Base-by-base conservation (phyloP, 169 alveolate genomes). In the Eimeria acervulina region DNA sequence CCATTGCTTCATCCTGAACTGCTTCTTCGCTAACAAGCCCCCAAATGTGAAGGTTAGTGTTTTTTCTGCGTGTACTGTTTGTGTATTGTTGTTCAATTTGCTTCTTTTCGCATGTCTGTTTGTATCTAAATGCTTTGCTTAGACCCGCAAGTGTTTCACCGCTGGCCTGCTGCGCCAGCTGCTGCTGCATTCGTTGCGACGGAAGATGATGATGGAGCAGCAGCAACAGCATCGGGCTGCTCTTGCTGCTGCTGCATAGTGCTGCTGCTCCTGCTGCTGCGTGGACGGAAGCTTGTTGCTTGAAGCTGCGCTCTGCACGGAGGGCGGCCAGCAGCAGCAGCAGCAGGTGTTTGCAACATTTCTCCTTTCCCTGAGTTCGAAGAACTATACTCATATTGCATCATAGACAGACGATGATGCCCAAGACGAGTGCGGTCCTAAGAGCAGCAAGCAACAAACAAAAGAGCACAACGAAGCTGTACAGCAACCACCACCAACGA, bases 381-480 rank as follows among this genome's bases (percentile, higher is more conserved):
- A 38, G 66, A 59, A 13, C 51, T 72, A 7, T 40, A 26, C 31
- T 28, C 42, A 51, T 74, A 55, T 61, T 33, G 95, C 63, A 80
- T 44, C 90, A 90, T 44, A 2, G 95, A 90, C 33, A 80, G 95
- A 1, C 95, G 95, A 74, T 90, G 95, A 42, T 90, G 95, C 31
- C 95, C 95, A 52, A 80, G 81, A 5, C 95, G 95, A 59, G 95
- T 90, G 61, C 70, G 88, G 80, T 90, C 95, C 95, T 90, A 81
- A 8, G 59, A 36, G 7, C 51, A 28, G 51, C 81, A 38, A 36
- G 28, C 51, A 28, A 12, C 81, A 28, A 70, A 28, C 26, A 70
- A 36, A 36, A n/a, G 23, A 28, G 42, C 81, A 31, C 51, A 26
- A 44, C 42, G 31, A 38, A 7, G 3, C 55, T 15, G 19, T 19